Base-by-base conservation (phyloP, 2,329 filamentous ascomycete species). In the Fusarium siculi region DNA sequence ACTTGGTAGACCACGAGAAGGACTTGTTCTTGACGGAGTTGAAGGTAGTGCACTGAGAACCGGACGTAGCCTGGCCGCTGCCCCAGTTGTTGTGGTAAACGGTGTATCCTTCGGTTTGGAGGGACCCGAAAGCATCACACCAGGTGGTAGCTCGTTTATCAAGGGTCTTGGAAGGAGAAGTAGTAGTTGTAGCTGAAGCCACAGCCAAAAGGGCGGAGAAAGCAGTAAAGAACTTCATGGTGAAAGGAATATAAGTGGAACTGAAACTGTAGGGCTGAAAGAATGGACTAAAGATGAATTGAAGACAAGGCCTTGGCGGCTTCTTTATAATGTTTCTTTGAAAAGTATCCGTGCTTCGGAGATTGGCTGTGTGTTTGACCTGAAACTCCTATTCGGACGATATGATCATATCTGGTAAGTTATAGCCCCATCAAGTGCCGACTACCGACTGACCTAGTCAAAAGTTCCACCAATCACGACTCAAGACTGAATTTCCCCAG, bases 11-110 rank as follows among this genome's bases (percentile, higher is more conserved):
- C 84, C 84, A 86, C 30, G 80, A 72, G 69, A 86, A 78, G 3
- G 74, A 80, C 60, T 67, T 77, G n/a, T 39, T 80, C 34, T 61
- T 81, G 63, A 78, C 64, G 10, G 79, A 82, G 68, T 81, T 80
- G 43, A 85, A 77, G 9, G 79, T 81, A 7, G 82, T 83, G 78
- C 84, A 86, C 75, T 86, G 84, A 15, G 72, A 79, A 49, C 84
- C 84, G 19, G 79, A 78, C 23, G 81, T 82, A 30, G 81, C 79
- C 7, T 68, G 64, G 19, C 67, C 75, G 49, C 80, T 57, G 32
- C 85, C 85, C 87, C 87, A 88, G 72, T 87, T 85, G 79, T 88
- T 84, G 76, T 88, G 86, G 80, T 87, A 88, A 61, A 88, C 74
- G 50, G 81, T 87, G 78, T 85, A 88, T 44, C 78, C 80, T 39